Evolutionary conservation across 2,329 filamentous ascomycete genomes (phyloP), one percentile per base, ranked within the genome.

Genomic region (Alternaria dauci): DNA sequence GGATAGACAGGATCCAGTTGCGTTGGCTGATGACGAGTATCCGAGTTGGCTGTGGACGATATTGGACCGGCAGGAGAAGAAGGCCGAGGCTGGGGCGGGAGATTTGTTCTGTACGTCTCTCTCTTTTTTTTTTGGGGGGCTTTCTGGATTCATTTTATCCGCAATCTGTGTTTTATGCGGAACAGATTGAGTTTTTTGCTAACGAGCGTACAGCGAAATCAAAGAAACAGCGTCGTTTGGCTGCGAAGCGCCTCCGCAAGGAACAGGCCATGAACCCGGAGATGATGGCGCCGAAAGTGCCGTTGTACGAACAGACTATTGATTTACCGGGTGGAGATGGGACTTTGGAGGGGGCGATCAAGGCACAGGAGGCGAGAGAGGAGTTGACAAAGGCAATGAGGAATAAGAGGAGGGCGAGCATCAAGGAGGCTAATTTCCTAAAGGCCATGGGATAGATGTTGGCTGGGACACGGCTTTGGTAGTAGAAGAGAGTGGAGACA

Each of bases 361-460:
- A 81, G 62, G 85, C 84, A 2, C 76, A 75, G 34, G 71, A 74
- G 30, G 83, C 86, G 74, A 83, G 91, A 74, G 83, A 85, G 63
- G 87, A 89, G 70, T 81, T 94, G 71, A 90, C 84, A 67, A 86
- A 84, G 80, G 88, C 88, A 34, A 89, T 93, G 90, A 86, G 91
- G 73, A 86, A 86, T 77, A 90, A 93, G 82, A 84, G 91, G 76
- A 87, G 89, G 80, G 87, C 86, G 61, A 87, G 85, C 80, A 95
- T 95, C 75, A 94, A 94, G 87, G 92, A 95, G 84, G 81, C 80
- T 76, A 95, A 95, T 81, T 95, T 93, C 85, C 86, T 95, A 80
- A 91, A 90, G 86, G 87, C 88, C 43, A 92, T 94, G 90, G 73
- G 80, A 9, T 83, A 80, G 59, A n/a, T 14, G 28, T 30, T 30